These are phyloP conservation scores for Neospermospora avenae DNA, from an alignment of 2,329 filamentous ascomycete genomes.

Conservation along the genomic window DNA sequence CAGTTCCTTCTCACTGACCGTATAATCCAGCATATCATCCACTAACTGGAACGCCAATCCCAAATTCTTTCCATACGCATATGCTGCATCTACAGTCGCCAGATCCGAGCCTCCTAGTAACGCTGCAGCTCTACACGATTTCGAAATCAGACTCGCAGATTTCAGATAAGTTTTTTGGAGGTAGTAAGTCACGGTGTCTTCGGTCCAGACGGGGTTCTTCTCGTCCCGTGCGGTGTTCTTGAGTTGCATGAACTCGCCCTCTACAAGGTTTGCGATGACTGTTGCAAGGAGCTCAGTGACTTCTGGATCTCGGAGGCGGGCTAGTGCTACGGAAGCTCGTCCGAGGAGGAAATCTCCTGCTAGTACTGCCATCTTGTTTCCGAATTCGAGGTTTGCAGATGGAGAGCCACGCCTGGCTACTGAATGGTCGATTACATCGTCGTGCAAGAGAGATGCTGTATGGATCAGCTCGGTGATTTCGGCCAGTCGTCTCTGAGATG, in stretches of 20 bases:
- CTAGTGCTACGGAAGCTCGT: conserved; percentile 87
- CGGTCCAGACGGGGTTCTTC: conserved; percentile 76
- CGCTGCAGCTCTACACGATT: conserved; percentile 88
- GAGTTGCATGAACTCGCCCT: conserved; percentile 99
- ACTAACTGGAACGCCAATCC: conserved; percentile 96
- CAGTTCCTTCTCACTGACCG: conserved; percentile 75
- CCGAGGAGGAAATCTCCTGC: conserved; percentile 96
- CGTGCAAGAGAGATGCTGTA: conserved; percentile 91
- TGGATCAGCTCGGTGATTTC: conserved; percentile 98
- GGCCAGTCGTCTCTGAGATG: conserved; percentile 86
- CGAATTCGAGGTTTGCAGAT: conserved; percentile 91
- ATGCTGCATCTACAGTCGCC: conserved; percentile 84
- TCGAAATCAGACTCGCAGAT: conserved; percentile 91
- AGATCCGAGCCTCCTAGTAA: conserved; percentile 75
- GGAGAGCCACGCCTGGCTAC: conserved; percentile 77
- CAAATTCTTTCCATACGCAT: conserved; percentile 88
- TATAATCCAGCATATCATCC: conserved; percentile 98
- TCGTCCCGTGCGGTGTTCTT: conserved; percentile 94
- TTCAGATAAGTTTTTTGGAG: conserved; percentile 98
- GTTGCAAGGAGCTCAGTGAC: conserved; percentile 93
- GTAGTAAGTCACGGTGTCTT: conserved; percentile 89
- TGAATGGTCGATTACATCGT: conserved; percentile 97
- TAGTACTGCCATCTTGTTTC: conserved; percentile 98
- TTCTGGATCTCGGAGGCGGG: conserved; percentile 85
- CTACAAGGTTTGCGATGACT: conserved; percentile 94